Evolutionary conservation across 345 rosid genomes (phyloP).

Genomic region (Citrus reticulata): DNA sequence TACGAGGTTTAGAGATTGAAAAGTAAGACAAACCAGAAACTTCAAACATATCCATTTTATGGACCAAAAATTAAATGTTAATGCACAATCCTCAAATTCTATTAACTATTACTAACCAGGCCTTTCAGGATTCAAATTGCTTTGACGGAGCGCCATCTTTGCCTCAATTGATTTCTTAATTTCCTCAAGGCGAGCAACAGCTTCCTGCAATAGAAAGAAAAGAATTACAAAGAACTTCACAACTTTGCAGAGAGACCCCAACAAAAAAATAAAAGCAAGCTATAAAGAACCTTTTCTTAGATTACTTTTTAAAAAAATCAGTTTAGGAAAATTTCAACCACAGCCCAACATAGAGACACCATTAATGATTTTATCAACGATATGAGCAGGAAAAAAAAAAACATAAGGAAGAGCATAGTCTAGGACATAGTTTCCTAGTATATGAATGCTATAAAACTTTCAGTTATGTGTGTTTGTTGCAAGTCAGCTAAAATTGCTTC

Average conservation of each 20-base stretch:
- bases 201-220: conserved; percentile 53
- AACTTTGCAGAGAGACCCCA: neutral
- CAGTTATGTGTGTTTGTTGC: neutral
- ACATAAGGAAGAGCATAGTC: neutral
- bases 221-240: neutral
- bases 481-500: neutral
- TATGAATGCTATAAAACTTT: neutral
- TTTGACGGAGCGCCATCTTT: conserved; percentile 85
- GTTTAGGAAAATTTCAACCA: neutral
- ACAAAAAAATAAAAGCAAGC: neutral
- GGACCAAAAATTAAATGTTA: neutral
- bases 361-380: neutral
- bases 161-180: conserved; percentile 77
- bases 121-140: conserved; percentile 86
- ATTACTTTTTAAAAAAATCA: neutral
- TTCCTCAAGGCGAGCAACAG: conserved; percentile 85
- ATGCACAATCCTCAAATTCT: neutral
- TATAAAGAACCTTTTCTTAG: neutral
- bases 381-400: neutral
- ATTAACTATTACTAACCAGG: conserved; percentile 58
- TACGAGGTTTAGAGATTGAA: neutral
- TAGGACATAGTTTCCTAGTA: neutral
- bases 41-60: neutral
- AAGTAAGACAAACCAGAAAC: neutral
- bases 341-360: neutral